Conservation (phyloP, 2,329 filamentous ascomycete genomes). For the Phialophora chinensis region DNA sequence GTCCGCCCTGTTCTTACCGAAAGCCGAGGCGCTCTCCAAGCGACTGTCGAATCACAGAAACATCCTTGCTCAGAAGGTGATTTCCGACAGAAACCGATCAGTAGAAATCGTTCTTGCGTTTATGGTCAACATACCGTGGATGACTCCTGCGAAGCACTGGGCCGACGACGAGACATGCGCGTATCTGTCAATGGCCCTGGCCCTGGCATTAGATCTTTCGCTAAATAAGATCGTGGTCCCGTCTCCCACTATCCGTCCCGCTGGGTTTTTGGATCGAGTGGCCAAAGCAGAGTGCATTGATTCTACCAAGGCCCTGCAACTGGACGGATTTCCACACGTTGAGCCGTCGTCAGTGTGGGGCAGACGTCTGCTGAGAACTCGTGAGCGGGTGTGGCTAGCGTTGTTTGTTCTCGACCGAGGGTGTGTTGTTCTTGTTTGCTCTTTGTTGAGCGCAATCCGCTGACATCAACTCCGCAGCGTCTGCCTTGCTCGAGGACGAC, state of each 20-base stretch:
- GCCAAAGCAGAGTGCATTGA: conserved; percentile 73
- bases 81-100: conserved; percentile 67
- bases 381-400: conserved; percentile 73
- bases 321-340: conserved; percentile 71
- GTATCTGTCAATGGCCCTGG: conserved; percentile 72
- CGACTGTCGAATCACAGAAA: conserved; percentile 69
- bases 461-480: conserved; percentile 47
- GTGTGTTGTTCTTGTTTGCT: conserved; percentile 9
- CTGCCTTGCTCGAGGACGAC: conserved; percentile 71
- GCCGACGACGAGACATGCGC: conserved; percentile 75
- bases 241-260: conserved; percentile 53
- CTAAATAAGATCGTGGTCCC: conserved; percentile 72
- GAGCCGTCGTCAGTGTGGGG: conserved; percentile 67
- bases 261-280: conserved; percentile 56
- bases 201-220: conserved; percentile 71
- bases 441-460: not conserved
- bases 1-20: conserved; percentile 70
- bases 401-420: conserved; percentile 75
- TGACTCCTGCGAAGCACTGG: conserved; percentile 70
- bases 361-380: conserved; percentile 64
- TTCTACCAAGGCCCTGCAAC: conserved; percentile 66
- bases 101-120: conserved; percentile 77
- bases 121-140: conserved; percentile 78
- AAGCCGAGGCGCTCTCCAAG: conserved; percentile 68
- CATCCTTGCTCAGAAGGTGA: conserved; percentile 66